These are phyloP conservation scores for Schoenoplectus tabernaemontani DNA, from an alignment of 202 grass and related monocot genomes.

Conservation along the genomic window DNA sequence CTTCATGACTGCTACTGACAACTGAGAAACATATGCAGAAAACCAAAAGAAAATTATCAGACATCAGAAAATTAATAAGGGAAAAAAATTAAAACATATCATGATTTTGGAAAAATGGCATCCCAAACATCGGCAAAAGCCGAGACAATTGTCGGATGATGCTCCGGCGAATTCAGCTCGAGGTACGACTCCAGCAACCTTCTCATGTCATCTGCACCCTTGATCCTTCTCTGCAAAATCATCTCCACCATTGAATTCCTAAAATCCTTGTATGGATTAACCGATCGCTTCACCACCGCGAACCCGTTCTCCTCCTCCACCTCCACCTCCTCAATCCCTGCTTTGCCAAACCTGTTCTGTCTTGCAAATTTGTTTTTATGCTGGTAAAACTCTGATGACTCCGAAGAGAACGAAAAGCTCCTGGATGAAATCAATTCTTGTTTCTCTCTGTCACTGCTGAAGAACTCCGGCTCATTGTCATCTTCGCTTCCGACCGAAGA, in stretches of 20 bases:
- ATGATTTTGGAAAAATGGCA: constrained; percentile 37
- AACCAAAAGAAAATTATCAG: not conserved
- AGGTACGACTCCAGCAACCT: constrained; percentile 70
- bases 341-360: not conserved
- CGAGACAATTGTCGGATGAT: constrained; percentile 70
- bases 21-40: not conserved
- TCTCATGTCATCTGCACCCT: constrained; percentile 33
- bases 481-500: constrained; percentile 31
- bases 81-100: not conserved
- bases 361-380: not conserved
- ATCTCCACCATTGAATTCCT: constrained; percentile 90
- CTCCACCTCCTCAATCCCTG: constrained; percentile 23
- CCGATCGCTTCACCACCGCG: constrained; percentile 69
- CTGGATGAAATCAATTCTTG: constrained; percentile 56
- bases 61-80: not conserved
- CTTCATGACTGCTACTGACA: not conserved
- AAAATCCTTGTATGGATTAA: constrained; percentile 78
- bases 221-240: constrained; percentile 49
- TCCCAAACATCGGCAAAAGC: constrained; percentile 83
- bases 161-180: constrained; percentile 62
- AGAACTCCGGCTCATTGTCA: constrained; percentile 35
- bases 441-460: constrained; percentile 29
- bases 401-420: constrained; percentile 77
- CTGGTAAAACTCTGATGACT: constrained; percentile 61
- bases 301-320: constrained; percentile 37